These are phyloP conservation scores for Basidiobolus heterosporus DNA, from an alignment of 371 early-diverging fungal genomes.

Conservation along the genomic window DNA sequence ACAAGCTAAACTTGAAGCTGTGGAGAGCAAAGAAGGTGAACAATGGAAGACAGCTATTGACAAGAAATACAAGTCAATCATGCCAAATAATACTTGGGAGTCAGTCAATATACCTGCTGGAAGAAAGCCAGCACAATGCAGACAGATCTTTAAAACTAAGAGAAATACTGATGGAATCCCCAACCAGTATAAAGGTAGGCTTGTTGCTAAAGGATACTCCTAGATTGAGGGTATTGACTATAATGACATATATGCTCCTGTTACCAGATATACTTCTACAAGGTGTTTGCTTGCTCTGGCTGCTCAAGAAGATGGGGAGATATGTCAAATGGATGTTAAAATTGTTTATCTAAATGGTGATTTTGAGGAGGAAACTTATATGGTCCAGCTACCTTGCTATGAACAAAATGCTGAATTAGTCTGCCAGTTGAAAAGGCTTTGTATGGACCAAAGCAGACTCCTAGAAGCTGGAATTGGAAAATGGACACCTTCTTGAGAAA, in stretches of 20 bases:
- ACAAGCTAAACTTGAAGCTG: too few species aligned
- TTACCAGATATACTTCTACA: slow-evolving; percentile 1
- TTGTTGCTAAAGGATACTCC: slow-evolving; percentile 8
- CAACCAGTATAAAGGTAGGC: slow-evolving; percentile 10
- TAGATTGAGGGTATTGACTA: background rate
- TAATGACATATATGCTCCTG: slow-evolving; percentile 10
- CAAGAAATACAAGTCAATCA: too few species aligned
- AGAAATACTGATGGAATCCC: slow-evolving; percentile 9
- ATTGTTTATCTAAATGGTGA: slow-evolving; percentile 4
- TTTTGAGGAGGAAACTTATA: slow-evolving; percentile 6
- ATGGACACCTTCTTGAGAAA: too few species aligned
- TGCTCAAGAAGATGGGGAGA: background rate
- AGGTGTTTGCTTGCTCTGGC: background rate
- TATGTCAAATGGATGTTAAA: slow-evolving; percentile 1
- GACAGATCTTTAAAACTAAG: slow-evolving; percentile 17
- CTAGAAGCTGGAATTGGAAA: too few species aligned
- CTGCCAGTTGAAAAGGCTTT: too few species aligned
- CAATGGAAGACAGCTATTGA: too few species aligned
- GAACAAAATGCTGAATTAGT: too few species aligned
- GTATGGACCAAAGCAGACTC: too few species aligned
- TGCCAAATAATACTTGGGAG: slow-evolving; percentile 3
- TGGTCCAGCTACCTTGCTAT: slow-evolving; percentile 5
- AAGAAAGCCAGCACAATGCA: slow-evolving; percentile 4
- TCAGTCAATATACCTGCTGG: background rate
- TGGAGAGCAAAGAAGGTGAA: too few species aligned